A percentile compares a stretch with the other conserved stretches of the same genome.
Conservation (phyloP, 805 yeast genomes). For the Candida nanaspora region DNA sequence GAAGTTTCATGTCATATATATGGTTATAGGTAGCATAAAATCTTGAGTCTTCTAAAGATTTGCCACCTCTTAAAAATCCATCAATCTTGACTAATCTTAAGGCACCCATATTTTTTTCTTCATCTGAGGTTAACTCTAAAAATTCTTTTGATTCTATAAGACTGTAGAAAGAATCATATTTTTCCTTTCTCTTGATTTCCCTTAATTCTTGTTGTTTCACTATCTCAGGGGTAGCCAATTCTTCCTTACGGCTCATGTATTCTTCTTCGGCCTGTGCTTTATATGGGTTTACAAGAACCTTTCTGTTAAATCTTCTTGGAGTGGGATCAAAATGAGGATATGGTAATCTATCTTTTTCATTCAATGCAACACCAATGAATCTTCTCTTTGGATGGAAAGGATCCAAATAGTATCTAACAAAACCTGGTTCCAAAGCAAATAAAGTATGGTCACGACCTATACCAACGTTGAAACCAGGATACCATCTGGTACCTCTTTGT, state of each 20-base stretch:
- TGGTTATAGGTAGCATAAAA: constrained; percentile 48
- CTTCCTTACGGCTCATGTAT: constrained; percentile 62
- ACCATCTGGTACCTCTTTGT: constrained; percentile 92
- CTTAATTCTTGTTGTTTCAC: constrained; percentile 33
- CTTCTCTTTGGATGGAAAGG: constrained; percentile 94
- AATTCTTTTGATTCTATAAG: constrained; percentile 9
- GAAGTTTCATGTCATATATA: constrained; percentile 36
- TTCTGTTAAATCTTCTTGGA: constrained; percentile 75
- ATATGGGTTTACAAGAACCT: constrained; percentile 39
- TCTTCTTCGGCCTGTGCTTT: constrained; percentile 53
- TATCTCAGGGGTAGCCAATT: constrained; percentile 46
- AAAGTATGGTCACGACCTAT: constrained; percentile 94
- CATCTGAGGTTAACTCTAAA: constrained; percentile 20
- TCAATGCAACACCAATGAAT: constrained; percentile 82
- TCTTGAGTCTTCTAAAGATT: constrained; percentile 46
- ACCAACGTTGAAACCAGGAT: constrained; percentile 86
- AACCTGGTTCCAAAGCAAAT: constrained; percentile 88
- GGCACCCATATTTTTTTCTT: constrained; percentile 31
- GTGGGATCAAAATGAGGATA: constrained; percentile 89
- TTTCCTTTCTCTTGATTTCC: constrained; percentile 28
- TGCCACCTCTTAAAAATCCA: constrained; percentile 54
- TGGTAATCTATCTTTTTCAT: constrained; percentile 60
- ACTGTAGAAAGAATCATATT: constrained; percentile 22
- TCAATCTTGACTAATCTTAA: constrained; percentile 48
- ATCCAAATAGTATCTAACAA: constrained; percentile 82